These are phyloP conservation scores for Termitomyces titanicus DNA, from an alignment of 768 basidiomycete genomes.

Conservation along the genomic window DNA sequence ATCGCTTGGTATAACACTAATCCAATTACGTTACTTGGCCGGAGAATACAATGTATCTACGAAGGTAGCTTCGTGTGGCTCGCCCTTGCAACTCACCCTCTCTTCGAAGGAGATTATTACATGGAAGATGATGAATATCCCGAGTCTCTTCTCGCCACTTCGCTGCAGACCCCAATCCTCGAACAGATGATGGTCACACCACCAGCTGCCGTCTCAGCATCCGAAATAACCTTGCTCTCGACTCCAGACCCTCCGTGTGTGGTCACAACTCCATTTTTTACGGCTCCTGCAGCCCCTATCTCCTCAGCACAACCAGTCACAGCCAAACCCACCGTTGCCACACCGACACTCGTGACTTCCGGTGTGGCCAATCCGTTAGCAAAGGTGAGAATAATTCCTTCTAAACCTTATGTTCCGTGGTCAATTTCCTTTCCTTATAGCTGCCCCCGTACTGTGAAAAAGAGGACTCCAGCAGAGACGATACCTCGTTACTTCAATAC, in stretches of 20 bases:
- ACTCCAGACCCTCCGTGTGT: background rate
- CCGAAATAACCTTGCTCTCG: too few species aligned
- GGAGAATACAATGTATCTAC: background rate
- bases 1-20: background rate
- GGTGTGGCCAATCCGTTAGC: background rate
- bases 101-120: background rate
- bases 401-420: too few species aligned
- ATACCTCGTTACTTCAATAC: background rate
- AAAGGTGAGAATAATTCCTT: background rate
- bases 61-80: slow-evolving; percentile 3
- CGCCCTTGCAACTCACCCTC: background rate
- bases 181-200: background rate
- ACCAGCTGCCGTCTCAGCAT: background rate
- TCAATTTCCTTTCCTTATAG: background rate
- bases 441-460: background rate
- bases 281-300: background rate
- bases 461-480: background rate
- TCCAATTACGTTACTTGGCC: background rate
- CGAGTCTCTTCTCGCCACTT: background rate
- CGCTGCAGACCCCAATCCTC: background rate
- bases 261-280: background rate
- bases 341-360: background rate
- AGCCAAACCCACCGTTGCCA: background rate
- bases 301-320: too few species aligned
- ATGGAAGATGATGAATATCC: background rate